Evolutionary conservation across 192 early-diverging fungal species (phyloP).

Genomic region (Umbelopsis sp.): DNA sequence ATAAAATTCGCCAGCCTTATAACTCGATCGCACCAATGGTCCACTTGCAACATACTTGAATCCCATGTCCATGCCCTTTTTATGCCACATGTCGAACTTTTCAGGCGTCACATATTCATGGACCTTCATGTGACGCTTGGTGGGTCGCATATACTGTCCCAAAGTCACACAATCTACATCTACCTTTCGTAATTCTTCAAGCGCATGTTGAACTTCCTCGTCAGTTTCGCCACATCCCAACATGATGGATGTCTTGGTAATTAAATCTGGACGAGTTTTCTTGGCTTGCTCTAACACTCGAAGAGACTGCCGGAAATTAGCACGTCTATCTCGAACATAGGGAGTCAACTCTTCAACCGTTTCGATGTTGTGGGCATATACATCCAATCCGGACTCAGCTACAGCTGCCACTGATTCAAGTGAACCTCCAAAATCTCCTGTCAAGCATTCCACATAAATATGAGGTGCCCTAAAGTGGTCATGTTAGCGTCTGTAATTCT

Average conservation of each 20-base stretch:
- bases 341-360: conserved; percentile 90
- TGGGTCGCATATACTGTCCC: conserved; percentile 99
- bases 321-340: conserved; percentile 91
- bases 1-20: conserved; percentile 98
- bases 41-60: conserved; percentile 97
- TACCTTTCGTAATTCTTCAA: conserved; percentile 79
- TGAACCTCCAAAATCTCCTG: conserved; percentile 89
- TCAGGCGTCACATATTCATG: conserved; percentile 92
- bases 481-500: neutral
- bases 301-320: conserved; percentile 90
- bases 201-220: conserved; percentile 85
- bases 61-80: conserved; percentile 78
- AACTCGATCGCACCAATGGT: conserved; percentile 91
- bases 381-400: conserved; percentile 91
- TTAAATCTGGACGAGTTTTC: conserved; percentile 69
- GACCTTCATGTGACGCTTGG: conserved; percentile 98
- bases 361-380: conserved; percentile 98
- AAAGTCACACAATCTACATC: conserved; percentile 94
- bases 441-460: conserved; percentile 95
- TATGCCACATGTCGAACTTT: conserved; percentile 88
- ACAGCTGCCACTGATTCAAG: conserved; percentile 78
- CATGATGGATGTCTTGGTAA: conserved; percentile 99
- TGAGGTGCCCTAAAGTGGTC: conserved; percentile 71
- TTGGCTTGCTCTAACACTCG: conserved; percentile 90
- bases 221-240: conserved; percentile 96